Percentiles rank a stretch among this genome's conserved stretches.
These are phyloP conservation scores for Chrysoporthe cubensis DNA, from an alignment of 2,329 filamentous ascomycete genomes.

Conservation along the genomic window DNA sequence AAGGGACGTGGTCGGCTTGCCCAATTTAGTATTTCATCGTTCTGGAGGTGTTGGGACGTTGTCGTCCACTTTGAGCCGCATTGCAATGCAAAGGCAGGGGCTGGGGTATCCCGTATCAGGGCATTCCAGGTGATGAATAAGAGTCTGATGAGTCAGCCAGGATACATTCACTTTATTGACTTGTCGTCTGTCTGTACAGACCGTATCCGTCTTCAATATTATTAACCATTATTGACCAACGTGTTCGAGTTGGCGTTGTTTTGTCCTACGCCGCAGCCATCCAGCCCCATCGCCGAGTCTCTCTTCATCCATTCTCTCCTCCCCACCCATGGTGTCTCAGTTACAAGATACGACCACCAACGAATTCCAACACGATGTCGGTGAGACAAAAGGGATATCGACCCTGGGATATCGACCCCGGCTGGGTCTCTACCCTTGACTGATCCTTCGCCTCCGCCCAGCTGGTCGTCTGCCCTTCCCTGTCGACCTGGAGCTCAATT, in stretches of 20 bases:
- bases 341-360: neutral
- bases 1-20: neutral
- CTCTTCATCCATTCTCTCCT: too few relatives aligned
- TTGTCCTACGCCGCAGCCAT: conserved; percentile 4
- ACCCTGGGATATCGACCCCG: neutral
- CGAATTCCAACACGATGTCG: conserved; percentile 4
- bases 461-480: neutral
- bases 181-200: neutral
- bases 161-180: neutral
- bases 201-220: neutral
- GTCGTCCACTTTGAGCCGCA: neutral
- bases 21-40: neutral
- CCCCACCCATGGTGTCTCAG: neutral
- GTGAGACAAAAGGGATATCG: neutral
- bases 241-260: neutral
- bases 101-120: neutral
- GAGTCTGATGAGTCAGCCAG: neutral
- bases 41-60: neutral
- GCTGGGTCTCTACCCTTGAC: neutral
- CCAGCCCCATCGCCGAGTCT: neutral
- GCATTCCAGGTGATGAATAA: neutral
- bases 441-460: neutral
- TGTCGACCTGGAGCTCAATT: too few relatives aligned
- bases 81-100: neutral
- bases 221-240: too few relatives aligned